Percentiles rank a stretch among this genome's conserved stretches.
Conservation (phyloP, 129 eudicot species). For the Helianthus tuberosus region DNA sequence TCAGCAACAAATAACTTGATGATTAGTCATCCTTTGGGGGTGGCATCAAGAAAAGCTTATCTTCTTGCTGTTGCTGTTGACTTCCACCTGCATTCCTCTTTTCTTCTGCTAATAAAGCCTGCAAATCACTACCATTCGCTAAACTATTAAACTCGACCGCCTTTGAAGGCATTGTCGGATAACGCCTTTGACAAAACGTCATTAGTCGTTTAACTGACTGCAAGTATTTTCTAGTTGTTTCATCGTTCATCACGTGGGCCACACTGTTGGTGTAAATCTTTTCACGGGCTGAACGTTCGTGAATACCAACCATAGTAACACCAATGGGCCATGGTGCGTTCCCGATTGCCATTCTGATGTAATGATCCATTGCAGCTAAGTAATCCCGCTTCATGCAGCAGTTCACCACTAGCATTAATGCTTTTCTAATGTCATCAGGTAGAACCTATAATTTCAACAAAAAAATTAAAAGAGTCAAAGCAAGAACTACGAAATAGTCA, state of each 20-base stretch:
- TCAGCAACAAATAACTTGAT: neutral
- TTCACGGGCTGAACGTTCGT: conserved; percentile 99
- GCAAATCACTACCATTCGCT: conserved; percentile 87
- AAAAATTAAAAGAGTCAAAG: neutral
- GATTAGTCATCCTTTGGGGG: conserved; percentile 47
- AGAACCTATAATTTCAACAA: conserved; percentile 44
- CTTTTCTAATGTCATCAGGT: conserved; percentile 84
- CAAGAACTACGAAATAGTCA: neutral
- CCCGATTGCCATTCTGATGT: conserved; percentile 92
- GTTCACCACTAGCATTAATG: conserved; percentile 69
- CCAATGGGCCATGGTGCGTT: conserved; percentile 99
- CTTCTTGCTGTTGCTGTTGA: conserved; percentile 41
- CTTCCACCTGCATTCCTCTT: conserved; percentile 27
- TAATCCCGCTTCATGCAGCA: conserved; percentile 89
- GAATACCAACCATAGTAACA: conserved; percentile 99
- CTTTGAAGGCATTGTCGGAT: conserved; percentile 91
- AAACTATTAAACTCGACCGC: conserved; percentile 85
- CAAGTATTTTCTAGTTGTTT: conserved; percentile 91
- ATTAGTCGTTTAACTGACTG: conserved; percentile 89
- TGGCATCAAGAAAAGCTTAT: conserved; percentile 60
- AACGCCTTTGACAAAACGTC: conserved; percentile 95
- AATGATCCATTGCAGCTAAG: conserved; percentile 92
- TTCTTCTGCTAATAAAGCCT: conserved; percentile 59
- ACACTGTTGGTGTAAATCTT: conserved; percentile 98
- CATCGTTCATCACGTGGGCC: conserved; percentile 98